These are phyloP conservation scores for Gossypium mustelinum DNA, from an alignment of 345 rosid species.

Conservation along the genomic window DNA sequence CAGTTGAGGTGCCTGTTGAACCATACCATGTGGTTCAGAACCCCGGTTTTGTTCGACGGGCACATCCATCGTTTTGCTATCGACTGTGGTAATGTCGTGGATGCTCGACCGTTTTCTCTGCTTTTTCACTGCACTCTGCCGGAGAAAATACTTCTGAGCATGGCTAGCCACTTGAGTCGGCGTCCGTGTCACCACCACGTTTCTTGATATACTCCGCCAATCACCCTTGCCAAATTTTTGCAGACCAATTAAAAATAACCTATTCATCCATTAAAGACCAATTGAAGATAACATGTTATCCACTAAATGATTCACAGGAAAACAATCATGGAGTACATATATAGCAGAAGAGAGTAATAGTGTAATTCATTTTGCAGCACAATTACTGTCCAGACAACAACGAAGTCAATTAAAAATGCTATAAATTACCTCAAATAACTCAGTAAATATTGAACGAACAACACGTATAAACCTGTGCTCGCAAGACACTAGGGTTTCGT, in stretches of 20 bases:
- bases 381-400: not conserved
- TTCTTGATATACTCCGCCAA: constrained; percentile 89
- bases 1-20: constrained; percentile 23
- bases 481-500: too few species aligned
- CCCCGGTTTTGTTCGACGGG: constrained; percentile 29
- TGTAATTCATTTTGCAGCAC: too few species aligned
- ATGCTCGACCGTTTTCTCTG: constrained; percentile 84
- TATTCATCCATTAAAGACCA: constrained; percentile 1
- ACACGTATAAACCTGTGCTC: too few species aligned
- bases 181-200: constrained; percentile 73
- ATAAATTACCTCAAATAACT: not conserved
- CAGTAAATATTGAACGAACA: too few species aligned
- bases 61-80: constrained; percentile 10
- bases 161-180: constrained; percentile 92
- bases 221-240: constrained; percentile 70
- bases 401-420: not conserved
- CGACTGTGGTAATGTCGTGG: constrained; percentile 66
- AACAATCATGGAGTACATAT: too few species aligned
- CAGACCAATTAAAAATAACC: constrained; percentile 68
- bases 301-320: too few species aligned
- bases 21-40: constrained; percentile 9
- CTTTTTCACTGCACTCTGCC: constrained; percentile 58
- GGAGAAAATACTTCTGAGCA: constrained; percentile 86
- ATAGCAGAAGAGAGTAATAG: not conserved
- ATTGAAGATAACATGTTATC: too few species aligned